Conservation (phyloP, 2,329 filamentous ascomycete species). For the Leptosphaerulina australis region DNA sequence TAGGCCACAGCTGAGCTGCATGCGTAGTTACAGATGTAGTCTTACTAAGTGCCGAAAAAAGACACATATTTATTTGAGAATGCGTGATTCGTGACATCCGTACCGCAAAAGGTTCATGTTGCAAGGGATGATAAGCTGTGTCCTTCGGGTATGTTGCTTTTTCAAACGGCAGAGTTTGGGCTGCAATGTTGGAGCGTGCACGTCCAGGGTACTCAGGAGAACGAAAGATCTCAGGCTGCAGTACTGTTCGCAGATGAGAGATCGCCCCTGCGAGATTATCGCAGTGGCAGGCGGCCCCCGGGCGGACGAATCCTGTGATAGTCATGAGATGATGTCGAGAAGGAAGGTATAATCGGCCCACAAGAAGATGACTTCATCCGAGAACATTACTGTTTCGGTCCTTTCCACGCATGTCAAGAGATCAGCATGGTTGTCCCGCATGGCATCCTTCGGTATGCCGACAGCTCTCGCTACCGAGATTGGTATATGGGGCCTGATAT, state of each 20-base stretch:
- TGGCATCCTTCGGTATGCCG: conserved; percentile 21
- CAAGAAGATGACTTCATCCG: conserved; percentile 32
- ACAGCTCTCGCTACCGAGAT: conserved; percentile 37
- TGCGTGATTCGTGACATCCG: conserved; percentile 19
- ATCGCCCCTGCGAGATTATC: conserved; percentile 14
- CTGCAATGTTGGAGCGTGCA: conserved; percentile 21
- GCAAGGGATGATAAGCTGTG: conserved; percentile 14
- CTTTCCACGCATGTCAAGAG: conserved; percentile 25
- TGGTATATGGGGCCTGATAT: conserved; percentile 25
- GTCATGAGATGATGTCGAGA: conserved; percentile 9
- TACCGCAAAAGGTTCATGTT: conserved; percentile 15
- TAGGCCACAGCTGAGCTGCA: conserved; percentile 26
- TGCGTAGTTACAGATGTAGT: conserved; percentile 25
- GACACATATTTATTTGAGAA: conserved; percentile 19
- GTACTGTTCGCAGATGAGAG: conserved; percentile 15
- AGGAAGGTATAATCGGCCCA: conserved; percentile 22
- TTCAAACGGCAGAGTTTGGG: conserved; percentile 23
- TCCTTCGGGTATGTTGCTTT: conserved; percentile 22
- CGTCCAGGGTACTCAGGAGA: conserved; percentile 14
- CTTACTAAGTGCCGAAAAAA: conserved; percentile 22
- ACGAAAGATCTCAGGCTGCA: conserved; percentile 11
- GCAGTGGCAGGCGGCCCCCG: conserved; percentile 9
- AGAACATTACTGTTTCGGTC: conserved; percentile 17
- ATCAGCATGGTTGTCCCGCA: conserved; percentile 33
- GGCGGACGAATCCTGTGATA: conserved; percentile 23